Evolutionary conservation across 2,329 filamentous ascomycete species (phyloP).

Genomic region (Aspergillus pseudonomiae): DNA sequence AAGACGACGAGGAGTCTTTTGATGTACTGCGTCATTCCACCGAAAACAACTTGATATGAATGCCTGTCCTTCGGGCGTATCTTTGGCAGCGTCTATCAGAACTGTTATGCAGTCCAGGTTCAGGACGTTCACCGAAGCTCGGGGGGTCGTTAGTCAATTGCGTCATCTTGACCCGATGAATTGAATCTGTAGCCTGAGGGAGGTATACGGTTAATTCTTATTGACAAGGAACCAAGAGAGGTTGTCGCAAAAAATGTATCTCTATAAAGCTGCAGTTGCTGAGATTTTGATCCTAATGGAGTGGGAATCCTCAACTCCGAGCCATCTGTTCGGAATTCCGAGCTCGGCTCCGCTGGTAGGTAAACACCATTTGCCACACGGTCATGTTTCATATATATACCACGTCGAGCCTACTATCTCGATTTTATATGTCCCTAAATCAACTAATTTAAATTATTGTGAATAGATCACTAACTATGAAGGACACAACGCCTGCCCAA

Average conservation of each 20-base stretch:
- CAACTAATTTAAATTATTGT: background rate
- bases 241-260: background rate
- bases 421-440: background rate
- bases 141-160: too few species aligned
- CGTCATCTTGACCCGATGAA: too few species aligned
- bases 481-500: background rate
- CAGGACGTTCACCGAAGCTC: too few species aligned
- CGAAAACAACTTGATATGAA: too few species aligned
- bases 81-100: too few species aligned
- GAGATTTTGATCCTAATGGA: background rate
- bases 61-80: too few species aligned
- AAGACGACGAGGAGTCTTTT: too few species aligned
- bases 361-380: background rate
- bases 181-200: too few species aligned
- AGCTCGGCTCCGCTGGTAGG: background rate
- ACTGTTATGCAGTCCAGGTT: too few species aligned
- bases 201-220: too few species aligned
- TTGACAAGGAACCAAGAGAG: conserved; percentile 5
- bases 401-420: background rate
- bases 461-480: background rate
- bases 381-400: background rate
- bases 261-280: background rate
- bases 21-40: too few species aligned
- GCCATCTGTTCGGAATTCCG: background rate
- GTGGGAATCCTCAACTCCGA: conserved; percentile 10